Evolutionary conservation across 345 rosid species (phyloP).

Genomic region (Pseudoturritis turrita): DNA sequence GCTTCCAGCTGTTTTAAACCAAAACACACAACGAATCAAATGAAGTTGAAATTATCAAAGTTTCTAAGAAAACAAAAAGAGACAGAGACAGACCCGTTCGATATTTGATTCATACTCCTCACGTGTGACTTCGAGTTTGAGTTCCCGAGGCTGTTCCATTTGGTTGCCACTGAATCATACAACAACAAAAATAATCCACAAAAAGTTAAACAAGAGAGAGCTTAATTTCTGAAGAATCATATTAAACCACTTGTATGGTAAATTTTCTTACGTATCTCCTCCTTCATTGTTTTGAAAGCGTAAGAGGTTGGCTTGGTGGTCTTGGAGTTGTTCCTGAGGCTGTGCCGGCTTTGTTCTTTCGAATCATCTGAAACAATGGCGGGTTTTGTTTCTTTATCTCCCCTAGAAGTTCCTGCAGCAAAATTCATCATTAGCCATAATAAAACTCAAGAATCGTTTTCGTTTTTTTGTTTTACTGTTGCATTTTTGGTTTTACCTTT

Average conservation of each 20-base stretch:
- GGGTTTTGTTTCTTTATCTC: slow-evolving; percentile 64
- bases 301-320: background rate
- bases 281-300: background rate
- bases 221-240: background rate
- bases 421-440: too few relatives aligned
- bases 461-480: too few relatives aligned
- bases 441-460: too few relatives aligned
- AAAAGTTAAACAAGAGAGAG: background rate
- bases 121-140: slow-evolving; percentile 46
- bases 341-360: slow-evolving; percentile 48
- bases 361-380: slow-evolving; percentile 52
- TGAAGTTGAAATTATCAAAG: background rate
- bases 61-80: background rate
- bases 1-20: slow-evolving; percentile 55
- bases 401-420: too few relatives aligned
- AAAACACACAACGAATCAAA: background rate
- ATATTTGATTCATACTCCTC: slow-evolving; percentile 77
- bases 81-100: slow-evolving; percentile 43
- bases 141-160: background rate
- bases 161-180: background rate
- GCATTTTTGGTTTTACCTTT: too few relatives aligned
- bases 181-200: too few relatives aligned
- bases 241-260: background rate
- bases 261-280: background rate
- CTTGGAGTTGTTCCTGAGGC: background rate